These are phyloP conservation scores for Ceratobasidium sp. DNA, from an alignment of 1,284 basidiomycete species.

Conservation along the genomic window DNA sequence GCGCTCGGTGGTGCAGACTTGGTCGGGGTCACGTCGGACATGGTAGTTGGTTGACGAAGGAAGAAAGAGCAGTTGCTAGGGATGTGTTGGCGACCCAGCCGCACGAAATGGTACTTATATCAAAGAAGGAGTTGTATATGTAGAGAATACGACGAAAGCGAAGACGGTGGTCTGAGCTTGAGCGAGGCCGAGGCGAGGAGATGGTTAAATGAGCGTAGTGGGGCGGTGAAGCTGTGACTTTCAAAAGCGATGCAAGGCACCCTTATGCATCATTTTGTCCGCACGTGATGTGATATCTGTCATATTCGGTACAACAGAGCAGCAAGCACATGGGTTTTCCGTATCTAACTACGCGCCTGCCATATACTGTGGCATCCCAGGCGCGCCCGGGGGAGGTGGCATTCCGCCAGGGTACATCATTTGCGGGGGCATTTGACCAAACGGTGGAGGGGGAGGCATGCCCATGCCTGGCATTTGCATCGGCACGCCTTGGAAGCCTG, in stretches of 20 bases:
- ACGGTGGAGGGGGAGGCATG: conserved; percentile 22
- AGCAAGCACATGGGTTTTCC: background rate
- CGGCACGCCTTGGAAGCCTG: conserved; percentile 42
- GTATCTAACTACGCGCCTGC: conserved; percentile 11
- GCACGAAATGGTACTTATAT: conserved; percentile 13
- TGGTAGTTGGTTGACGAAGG: conserved; percentile 1
- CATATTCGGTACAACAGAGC: conserved; percentile 5
- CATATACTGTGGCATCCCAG: conserved; percentile 33
- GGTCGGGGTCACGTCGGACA: conserved; percentile 7
- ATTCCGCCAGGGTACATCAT: conserved; percentile 39
- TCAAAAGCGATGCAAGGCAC: background rate
- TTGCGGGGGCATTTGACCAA: conserved; percentile 35
- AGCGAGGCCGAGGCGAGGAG: conserved; percentile 10
- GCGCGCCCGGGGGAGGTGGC: conserved; percentile 28
- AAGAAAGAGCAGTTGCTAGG: conserved; percentile 21
- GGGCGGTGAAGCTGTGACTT: background rate
- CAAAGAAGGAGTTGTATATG: conserved; percentile 4
- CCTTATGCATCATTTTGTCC: background rate
- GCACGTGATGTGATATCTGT: conserved; percentile 27
- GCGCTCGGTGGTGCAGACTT: background rate
- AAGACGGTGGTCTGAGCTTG: conserved; percentile 12
- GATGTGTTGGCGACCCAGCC: conserved; percentile 25
- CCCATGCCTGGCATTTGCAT: conserved; percentile 30
- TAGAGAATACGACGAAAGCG: background rate
- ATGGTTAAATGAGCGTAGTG: conserved; percentile 38